Base-by-base conservation (phyloP, 106 monocot genomes). In the Platanthera guangdongensis region DNA sequence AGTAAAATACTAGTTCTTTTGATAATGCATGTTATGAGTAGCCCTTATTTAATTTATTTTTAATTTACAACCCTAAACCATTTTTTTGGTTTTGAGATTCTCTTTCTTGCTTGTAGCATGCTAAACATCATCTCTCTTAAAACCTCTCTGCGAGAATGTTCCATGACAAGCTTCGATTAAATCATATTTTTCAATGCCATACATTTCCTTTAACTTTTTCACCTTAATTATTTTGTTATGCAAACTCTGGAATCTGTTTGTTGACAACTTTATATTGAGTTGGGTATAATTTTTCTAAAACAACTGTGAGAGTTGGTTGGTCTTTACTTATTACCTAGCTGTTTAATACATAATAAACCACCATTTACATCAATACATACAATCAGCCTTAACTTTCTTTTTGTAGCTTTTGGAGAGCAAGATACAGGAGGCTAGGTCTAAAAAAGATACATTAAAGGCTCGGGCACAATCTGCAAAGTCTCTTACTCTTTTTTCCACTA, bases 381-480 rank as follows among this genome's bases (percentile, higher is more conserved):
- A 72, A 52, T 49, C 14, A 60, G 10, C 64, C 53, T 39, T 68
- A 55, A 14, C 64, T 14, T 50, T 51, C 39, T 39, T 77, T 76
- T 63, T 87, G 28, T 77, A 97, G 97, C 81, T 94, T 81, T 84
- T 97, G 79, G 97, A 97, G 89, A 97, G 94, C 86, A 94, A 94
- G 73, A 97, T 97, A 79, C 85, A 91, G 63, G 97, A 97, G 78
- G 97, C 97, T n/a, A 97, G 80, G 83, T 90, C 90, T 75, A 97
- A 97, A 86, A 97, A 97, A 80, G 97, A 97, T 86, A 92, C 97
- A 52, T 82, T 97, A 62, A 97, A 91, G 86, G 96, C 96, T 74
- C 93, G 96, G 75, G 93, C 96, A 83, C 93, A 94, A 57, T 91
- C 94, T 64, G 97, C 97, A 78, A 97, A 93, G 97, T 97, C 52